Evolutionary conservation across 2,329 filamentous ascomycete species (phyloP).

Genomic region (Rachicladosporium sp.): DNA sequence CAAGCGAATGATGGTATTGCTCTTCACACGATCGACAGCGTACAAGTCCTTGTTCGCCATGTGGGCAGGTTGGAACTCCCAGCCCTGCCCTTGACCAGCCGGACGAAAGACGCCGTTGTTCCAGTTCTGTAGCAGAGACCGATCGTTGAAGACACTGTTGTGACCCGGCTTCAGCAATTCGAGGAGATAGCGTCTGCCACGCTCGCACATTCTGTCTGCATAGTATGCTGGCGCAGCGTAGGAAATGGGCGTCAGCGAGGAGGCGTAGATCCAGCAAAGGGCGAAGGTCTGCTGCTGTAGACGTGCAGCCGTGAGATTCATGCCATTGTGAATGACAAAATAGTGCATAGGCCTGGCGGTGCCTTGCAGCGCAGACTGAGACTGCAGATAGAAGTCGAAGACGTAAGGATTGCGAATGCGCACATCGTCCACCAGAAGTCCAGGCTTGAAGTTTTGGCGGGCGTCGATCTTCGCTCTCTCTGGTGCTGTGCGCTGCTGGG

Average conservation of each 20-base stretch:
- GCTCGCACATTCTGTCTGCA: slow-evolving; percentile 27
- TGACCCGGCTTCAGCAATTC: background rate
- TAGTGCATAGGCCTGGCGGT: slow-evolving; percentile 75
- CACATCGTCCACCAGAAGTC: too few relatives aligned
- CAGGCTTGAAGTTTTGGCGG: too few relatives aligned
- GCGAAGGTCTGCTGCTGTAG: slow-evolving; percentile 8
- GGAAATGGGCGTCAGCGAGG: slow-evolving; percentile 17
- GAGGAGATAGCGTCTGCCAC: slow-evolving; percentile 17
- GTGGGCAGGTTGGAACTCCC: too few relatives aligned
- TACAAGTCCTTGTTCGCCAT: too few relatives aligned
- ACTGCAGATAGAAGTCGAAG: slow-evolving; percentile 13
- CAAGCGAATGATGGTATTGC: too few relatives aligned
- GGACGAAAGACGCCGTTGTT: too few relatives aligned
- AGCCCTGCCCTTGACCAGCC: too few relatives aligned
- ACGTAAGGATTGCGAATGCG: background rate
- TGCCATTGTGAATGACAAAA: slow-evolving; percentile 34
- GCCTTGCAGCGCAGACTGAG: slow-evolving; percentile 30
- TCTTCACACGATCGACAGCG: too few relatives aligned
- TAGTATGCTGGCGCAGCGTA: slow-evolving; percentile 26
- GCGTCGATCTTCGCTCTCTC: too few relatives aligned
- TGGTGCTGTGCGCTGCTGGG: too few relatives aligned
- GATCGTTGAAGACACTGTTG: too few relatives aligned
- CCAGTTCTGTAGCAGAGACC: too few relatives aligned
- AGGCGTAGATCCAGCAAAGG: slow-evolving; percentile 22
- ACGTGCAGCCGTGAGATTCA: background rate